Base-by-base conservation (phyloP, 2,329 filamentous ascomycete genomes). In the Phoma sp. region DNA sequence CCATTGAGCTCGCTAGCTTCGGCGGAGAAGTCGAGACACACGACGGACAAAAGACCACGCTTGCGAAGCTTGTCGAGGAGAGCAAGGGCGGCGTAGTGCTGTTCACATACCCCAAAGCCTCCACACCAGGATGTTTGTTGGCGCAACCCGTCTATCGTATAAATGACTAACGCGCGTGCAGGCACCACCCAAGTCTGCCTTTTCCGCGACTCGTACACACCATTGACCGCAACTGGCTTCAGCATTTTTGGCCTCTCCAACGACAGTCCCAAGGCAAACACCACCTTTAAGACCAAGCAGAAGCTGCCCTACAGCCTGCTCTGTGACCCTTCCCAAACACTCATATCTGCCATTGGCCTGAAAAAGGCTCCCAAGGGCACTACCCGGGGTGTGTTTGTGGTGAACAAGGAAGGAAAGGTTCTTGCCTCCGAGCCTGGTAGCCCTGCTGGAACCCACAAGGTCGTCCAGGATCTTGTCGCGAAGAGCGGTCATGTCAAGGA, bases 71-170 rank as follows among this genome's bases (percentile, higher is more conserved):
- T 23, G 83, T 97, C 43, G 88, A 91, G 46, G 84, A 89, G 70
- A 96, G 92, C 83, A 87, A 90, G 78, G 82, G 84, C 32, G 95
- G 93, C 24, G 89, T 98, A 38, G 91, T 96, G 30, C 79, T 98
- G 27, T 97, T 99, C 76, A 97, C 93, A 29, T 98, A 98, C 72
- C 95, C 95, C 55, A 96, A 90, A 78, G 95, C 95, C 10, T 95
- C 89, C 25, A 99, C 95, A 22, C 91, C 91, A 33, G 93, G 93
- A 59, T 98, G 93, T 96, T 86, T 85, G 91, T 79, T 37, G 24
- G 48, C 38, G 51, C 8, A 10, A n/a, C 18, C 7, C 22, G 22
- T 44, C 13, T 14, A 9, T n/a, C 23, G 39, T 14, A 23, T 23
- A 13, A 22, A 7, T 35, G 25, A 46, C 62, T 70, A 23, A 70